Evolutionary conservation across 2,329 filamentous ascomycete genomes (phyloP), one percentile per base, ranked within the genome.

Genomic region (Diaporthe batatas): DNA sequence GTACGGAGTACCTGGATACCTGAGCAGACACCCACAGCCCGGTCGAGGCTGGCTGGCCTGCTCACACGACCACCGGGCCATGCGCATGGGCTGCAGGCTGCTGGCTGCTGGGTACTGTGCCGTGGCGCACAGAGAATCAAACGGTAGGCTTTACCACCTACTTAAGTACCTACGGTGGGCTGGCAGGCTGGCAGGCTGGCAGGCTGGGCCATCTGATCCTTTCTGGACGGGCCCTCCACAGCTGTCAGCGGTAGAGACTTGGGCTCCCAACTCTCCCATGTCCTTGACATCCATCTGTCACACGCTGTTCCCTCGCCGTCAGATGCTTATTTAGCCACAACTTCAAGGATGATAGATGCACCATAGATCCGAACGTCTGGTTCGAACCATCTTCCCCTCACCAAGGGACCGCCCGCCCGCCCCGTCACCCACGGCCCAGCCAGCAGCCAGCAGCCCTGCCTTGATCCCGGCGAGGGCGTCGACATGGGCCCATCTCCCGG

Each of bases 331-430:
- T 54, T 53, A 44, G 34, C 55, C 25, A 51, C 47, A 62, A 32
- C 62, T 67, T 32, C 72, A 73, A 58, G 72, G 69, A 72, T 72
- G 44, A 57, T 68, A 67, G 69, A 68, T 68, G 55, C 68, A 59
- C 51, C 72, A 62, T 34, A 55, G 73, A 73, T 73, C 73, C 73
- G 73, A 74, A 47, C 36, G 36, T 74, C 71, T 72, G 73, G 73
- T 70, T 73, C 73, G 23, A 67, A 67, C 62, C 47, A 34, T 67
- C 39, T 36, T 18, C 14, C 70, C 42, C 47, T 21, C 23, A 36
- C 32, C 47, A 67, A 34, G 62, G 62, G n/a, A 25, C 58, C 62
- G 32, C 29, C 62, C 62, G 44, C 59, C 58, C 42, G 44, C 62
- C 29, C 62, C 29, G 53, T 29, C 53, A 3, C 14, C 36, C 58